phyloP scores from a whole-genome alignment of 192 early-diverging fungal species.

The Oehlia diaphana region DNA sequence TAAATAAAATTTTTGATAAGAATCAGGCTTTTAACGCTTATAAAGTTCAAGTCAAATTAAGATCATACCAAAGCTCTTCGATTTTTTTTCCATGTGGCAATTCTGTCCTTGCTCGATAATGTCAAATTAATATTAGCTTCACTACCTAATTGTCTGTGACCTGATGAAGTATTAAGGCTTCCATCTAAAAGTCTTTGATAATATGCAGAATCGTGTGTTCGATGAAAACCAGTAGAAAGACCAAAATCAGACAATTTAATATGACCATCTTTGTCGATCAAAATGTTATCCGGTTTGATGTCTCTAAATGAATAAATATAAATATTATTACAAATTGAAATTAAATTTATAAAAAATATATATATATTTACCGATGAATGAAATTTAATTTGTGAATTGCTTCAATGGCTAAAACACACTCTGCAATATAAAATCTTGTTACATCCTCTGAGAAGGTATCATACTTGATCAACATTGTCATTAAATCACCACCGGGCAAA shows the following conservation, averaged over 20 bases:
- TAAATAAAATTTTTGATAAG: neutral
- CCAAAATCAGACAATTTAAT: slow-evolving; percentile 99
- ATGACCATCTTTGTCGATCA: slow-evolving; percentile 98
- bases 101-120: slow-evolving; percentile 88
- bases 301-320: slow-evolving; percentile 46
- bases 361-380: slow-evolving; percentile 75
- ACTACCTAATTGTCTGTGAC: slow-evolving; percentile 39
- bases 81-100: slow-evolving; percentile 99
- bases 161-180: slow-evolving; percentile 52
- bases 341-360: neutral
- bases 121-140: slow-evolving; percentile 89
- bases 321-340: neutral
- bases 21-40: neutral
- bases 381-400: slow-evolving; percentile 93
- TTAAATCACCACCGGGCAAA: slow-evolving; percentile 97
- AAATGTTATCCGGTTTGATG: slow-evolving; percentile 85
- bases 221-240: slow-evolving; percentile 98
- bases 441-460: slow-evolving; percentile 97
- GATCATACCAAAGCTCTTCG: slow-evolving; percentile 76
- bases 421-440: slow-evolving; percentile 98
- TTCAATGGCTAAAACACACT: slow-evolving; percentile 90
- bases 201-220: slow-evolving; percentile 97
- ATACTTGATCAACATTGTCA: slow-evolving; percentile 99
- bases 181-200: slow-evolving; percentile 83
- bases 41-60: neutral